Base-by-base conservation (phyloP, 345 rosid genomes). In the Reutealis trisperma region DNA sequence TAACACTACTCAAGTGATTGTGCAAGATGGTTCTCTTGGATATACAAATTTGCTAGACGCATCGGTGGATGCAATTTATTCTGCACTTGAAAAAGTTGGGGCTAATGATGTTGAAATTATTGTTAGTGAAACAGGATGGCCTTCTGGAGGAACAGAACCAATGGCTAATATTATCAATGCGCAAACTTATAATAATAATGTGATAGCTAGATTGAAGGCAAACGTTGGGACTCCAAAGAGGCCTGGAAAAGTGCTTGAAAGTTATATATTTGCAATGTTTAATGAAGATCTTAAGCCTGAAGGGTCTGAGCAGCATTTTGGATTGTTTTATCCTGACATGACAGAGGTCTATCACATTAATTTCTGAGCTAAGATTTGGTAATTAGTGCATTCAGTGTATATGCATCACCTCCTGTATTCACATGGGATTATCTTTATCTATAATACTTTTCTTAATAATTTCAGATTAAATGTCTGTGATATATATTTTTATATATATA, bases 101-200 rank as follows among this genome's bases (percentile, higher is more conserved):
- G 66, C 44, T 16, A 5, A 2, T 6, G 2, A 62, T 21, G 60
- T 74, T 10, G 60, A 63, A 15, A 58, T 37, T 37, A 7, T 47
- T 25, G 47, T 74, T 9, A 25, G 61, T 27, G 70, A 63, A 63
- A 74, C 77, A 11, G 70, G 77, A 30, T 74, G 77, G 77, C 70
- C 77, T 0, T 63, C 77, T 3, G 60, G 0, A 2, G 59, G 60
- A 22, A 22, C 21, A 18, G 71, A 66, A n/a, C 5, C 59, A 37
- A 37, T 37, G 21, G 72, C 63, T 1, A 66, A 3, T 2, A 15
- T 37, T 12, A 14, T 10, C 0, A 54, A 65, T 44, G 67, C 67
- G 4, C 18, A 42, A 25, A 73, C 55, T 44, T 45, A 60, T 25
- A 61, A 45, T 25, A 45, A 16, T 8, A 62, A 74, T 37, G 19